Evolutionary conservation across 352 stramenopile genomes (phyloP).

Genomic region (Phytophthora citricola): DNA sequence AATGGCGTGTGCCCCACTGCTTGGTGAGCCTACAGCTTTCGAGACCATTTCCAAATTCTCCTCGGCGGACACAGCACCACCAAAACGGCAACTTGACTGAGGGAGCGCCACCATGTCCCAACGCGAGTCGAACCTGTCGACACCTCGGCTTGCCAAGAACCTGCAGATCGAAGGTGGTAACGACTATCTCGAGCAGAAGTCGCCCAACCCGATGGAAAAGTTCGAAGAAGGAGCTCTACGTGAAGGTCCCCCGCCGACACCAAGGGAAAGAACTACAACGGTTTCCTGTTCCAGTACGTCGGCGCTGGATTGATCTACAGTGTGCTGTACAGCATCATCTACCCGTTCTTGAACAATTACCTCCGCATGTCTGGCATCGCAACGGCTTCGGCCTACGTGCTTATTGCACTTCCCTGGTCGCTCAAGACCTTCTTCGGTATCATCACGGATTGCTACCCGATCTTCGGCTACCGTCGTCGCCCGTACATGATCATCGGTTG

Average conservation of each 20-base stretch:
- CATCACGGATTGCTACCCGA: constrained; percentile 85
- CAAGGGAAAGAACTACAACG: constrained; percentile 48
- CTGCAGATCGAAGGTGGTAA: constrained; percentile 17
- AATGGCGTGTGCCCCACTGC: neutral
- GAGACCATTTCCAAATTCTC: constrained; percentile 32
- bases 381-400: constrained; percentile 44
- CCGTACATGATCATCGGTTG: constrained; percentile 87
- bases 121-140: constrained; percentile 29
- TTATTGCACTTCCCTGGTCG: constrained; percentile 77
- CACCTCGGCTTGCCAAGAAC: constrained; percentile 31
- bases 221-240: constrained; percentile 53
- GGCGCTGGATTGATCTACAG: constrained; percentile 58
- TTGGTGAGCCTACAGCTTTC: constrained; percentile 16
- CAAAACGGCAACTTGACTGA: constrained; percentile 10
- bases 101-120: neutral
- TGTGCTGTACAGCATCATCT: constrained; percentile 47
- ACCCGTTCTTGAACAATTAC: constrained; percentile 65
- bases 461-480: constrained; percentile 82
- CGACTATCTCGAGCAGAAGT: constrained; percentile 38
- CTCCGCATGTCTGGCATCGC: constrained; percentile 54
- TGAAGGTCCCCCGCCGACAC: constrained; percentile 41
- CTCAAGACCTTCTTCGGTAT: constrained; percentile 89
- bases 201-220: constrained; percentile 33
- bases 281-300: constrained; percentile 57
- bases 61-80: constrained; percentile 22